Base-by-base conservation (phyloP, 148 eudicot genomes). In the Cornus suecica region DNA sequence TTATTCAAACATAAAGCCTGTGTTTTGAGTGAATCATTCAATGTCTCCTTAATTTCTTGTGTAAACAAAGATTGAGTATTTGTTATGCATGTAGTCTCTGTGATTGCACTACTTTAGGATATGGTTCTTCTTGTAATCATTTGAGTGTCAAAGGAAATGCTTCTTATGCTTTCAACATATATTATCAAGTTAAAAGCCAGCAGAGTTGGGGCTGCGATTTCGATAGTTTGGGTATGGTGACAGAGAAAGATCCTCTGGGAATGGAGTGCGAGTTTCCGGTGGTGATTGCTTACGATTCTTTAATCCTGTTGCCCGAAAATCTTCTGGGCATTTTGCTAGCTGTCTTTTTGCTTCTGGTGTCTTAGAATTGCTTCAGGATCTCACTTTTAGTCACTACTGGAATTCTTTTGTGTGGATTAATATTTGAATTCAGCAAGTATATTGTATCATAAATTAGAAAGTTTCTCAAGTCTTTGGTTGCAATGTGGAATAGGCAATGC, bases 131-230 rank as follows among this genome's bases (percentile, higher is more conserved):
- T 13, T 93, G 99, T 48, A 90, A 91, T 65, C 87, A 85, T 62
- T 70, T 96, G 18, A 78, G 75, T 14, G 51, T 66, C 2, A 52
- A 82, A 66, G 94, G 91, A 16, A 96, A 96, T 72, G 97, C 98
- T 58, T 93, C 98, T 0, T 96, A 93, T 81, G 99, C 97, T 10
- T 96, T 96, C 74, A 91, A 96, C 68, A 96, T 96, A 98, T 96
- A 91, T 65, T 96, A 85, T 72, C 99, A 96, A 45, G 72, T 96
- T 15, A 88, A 87, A 25, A 74, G 86, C 66, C 98, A 96, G 80
- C 78, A 87, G 29, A 79, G 27, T 2, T 90, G 92, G 97, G 93
- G 89, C 76, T 96, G 99, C 54, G 93, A 93, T 78, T 96, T 93
- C 75, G 76, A 89, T 5, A 97, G 97, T n/a, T 76, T 89, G 72